Base-by-base conservation (phyloP, 345 rosid genomes). In the Populus pruinosa region DNA sequence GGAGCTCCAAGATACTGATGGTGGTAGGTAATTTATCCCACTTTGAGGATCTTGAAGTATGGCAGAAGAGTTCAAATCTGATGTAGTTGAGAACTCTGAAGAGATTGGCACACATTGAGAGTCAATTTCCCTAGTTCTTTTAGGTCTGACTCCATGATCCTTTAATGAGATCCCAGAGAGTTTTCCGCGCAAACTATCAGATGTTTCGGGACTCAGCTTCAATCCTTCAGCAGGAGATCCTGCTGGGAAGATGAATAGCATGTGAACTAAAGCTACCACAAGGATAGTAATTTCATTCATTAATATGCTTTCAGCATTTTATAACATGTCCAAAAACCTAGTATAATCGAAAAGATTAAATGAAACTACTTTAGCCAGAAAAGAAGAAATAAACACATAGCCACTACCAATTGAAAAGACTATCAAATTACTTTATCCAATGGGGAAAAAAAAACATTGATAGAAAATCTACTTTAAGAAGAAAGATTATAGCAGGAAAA, bases 201-300 rank as follows among this genome's bases (percentile, higher is more conserved):
- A 72, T 65, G 74, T 69, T 75, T 68, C 75, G 13, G 39, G 71
- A 17, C 64, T 80, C 41, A 62, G 66, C 82, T 82, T 78, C 44
- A 80, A 62, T 75, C 70, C 70, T 77, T 77, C 72, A 25, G 59
- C 43, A 71, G 71, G 77, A 78, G 44, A 43, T 62, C 77, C 84
- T 81, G 74, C 59, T 56, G 25, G 76, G 73, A 69, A 71, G 64
- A 23, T 27, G 33, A 23, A 33, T 43, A 71, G 36, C 44, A 33
- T 71, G 38, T 70, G 74, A 18, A 36, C 35, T n/a, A 9, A 8
- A 56, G 63, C 63, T 25, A 56, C 27, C 27, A 9, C 25, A 11
- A 55, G n/a, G 29, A 56, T 56, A 56, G 1, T 2, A 10, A 56
- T 49, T 17, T 29, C 53, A 71, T 71, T 50, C 74, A 49, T 17